Evolutionary conservation across 2,329 filamentous ascomycete species (phyloP).

Genomic region (Beauveria medogensis): DNA sequence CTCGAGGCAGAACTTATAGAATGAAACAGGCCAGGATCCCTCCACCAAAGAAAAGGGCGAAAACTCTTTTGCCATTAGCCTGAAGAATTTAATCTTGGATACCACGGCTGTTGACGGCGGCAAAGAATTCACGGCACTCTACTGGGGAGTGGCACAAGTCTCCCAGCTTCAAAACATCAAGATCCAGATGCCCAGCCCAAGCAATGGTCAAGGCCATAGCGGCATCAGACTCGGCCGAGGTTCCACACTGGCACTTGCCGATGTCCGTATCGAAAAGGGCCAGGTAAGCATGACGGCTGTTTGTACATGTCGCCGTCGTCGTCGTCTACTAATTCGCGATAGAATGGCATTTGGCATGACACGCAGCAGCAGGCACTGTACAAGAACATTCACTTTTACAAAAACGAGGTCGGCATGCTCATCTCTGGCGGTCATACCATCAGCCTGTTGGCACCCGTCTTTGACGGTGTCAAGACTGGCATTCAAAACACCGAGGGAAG

Average conservation of each 20-base stretch:
- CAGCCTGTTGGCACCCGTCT: constrained; percentile 31
- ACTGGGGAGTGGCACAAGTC: constrained; percentile 37
- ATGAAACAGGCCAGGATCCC: constrained; percentile 23
- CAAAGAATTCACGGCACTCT: constrained; percentile 30
- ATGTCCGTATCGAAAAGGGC: constrained; percentile 33
- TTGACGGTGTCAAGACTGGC: constrained; percentile 30
- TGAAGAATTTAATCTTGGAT: constrained; percentile 37
- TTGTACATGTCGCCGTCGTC: no score
- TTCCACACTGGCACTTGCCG: constrained; percentile 32
- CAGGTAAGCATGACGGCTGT: constrained; percentile 16
- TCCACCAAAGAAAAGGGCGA: constrained; percentile 25
- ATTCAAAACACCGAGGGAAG: constrained; percentile 28
- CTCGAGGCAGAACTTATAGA: neutral
- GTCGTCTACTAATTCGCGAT: neutral
- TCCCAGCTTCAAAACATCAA: constrained; percentile 35
- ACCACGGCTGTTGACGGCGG: constrained; percentile 29
- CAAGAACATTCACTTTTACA: constrained; percentile 35
- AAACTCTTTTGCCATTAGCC: constrained; percentile 32
- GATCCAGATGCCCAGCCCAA: constrained; percentile 31
- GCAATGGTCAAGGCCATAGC: constrained; percentile 30
- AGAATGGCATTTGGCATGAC: constrained; percentile 33
- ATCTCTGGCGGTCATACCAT: constrained; percentile 29
- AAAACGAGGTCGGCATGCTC: constrained; percentile 29
- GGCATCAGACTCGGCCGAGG: constrained; percentile 33
- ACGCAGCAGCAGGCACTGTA: constrained; percentile 36